A percentile compares a stretch with the other conserved stretches of the same genome.
Evolutionary conservation across 2,329 filamentous ascomycete species (phyloP).

Genomic region (Corynespora cassiicola): DNA sequence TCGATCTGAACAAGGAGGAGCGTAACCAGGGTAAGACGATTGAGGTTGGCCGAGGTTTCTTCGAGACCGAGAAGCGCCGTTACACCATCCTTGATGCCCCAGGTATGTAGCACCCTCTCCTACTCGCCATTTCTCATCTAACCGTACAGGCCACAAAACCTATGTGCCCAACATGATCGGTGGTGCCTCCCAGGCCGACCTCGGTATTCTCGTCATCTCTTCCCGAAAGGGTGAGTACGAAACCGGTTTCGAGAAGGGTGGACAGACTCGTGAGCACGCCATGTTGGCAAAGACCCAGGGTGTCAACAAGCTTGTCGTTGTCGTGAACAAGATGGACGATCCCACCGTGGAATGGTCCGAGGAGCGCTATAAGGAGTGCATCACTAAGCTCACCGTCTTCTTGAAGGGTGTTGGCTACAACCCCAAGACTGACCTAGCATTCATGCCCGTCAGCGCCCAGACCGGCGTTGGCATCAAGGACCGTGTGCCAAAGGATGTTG

Average conservation of each 20-base stretch:
- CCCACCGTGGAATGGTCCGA: conserved; percentile 95
- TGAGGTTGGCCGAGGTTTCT: conserved; percentile 89
- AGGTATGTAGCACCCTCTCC: conserved; percentile 10
- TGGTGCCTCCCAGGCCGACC: conserved; percentile 65
- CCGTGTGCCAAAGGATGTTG: conserved; percentile 75
- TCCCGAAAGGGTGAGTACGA: conserved; percentile 98
- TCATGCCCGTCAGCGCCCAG: conserved; percentile 96
- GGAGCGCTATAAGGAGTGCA: conserved; percentile 91
- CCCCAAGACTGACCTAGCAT: conserved; percentile 88
- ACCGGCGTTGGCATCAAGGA: conserved; percentile 86
- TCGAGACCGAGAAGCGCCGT: background rate
- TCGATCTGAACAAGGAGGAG: conserved; percentile 97
- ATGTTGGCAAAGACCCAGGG: conserved; percentile 98
- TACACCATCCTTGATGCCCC: conserved; percentile 91
- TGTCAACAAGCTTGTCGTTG: conserved; percentile 94
- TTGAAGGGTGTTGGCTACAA: conserved; percentile 94
- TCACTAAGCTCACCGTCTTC: conserved; percentile 84
- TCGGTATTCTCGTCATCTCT: conserved; percentile 92
- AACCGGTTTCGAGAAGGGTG: conserved; percentile 95
- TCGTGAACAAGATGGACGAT: conserved; percentile 97
- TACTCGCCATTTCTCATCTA: too few relatives aligned
- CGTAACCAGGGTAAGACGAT: conserved; percentile 97
- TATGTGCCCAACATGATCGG: conserved; percentile 98
- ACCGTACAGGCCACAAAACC: conserved; percentile 85
- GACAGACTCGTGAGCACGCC: conserved; percentile 96